Evolutionary conservation across 1,139 yeast species (phyloP).

Genomic region (Yamadazyma buinensis): DNA sequence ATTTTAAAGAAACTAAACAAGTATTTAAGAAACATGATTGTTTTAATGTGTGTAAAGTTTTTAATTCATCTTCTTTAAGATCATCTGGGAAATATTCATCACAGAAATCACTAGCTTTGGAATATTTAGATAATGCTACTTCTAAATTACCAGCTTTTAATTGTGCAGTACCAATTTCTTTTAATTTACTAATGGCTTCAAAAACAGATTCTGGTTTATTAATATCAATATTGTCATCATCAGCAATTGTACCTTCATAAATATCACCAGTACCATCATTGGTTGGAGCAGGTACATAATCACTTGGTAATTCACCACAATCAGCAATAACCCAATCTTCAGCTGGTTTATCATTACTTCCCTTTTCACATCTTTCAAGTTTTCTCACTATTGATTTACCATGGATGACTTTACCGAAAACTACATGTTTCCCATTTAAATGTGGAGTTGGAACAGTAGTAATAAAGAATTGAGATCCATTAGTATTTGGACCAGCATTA

Average conservation of each 20-base stretch:
- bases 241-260: slow-evolving; percentile 74
- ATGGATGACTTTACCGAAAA: slow-evolving; percentile 82
- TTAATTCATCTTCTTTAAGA: slow-evolving; percentile 50
- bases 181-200: slow-evolving; percentile 62
- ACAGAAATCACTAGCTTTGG: slow-evolving; percentile 65
- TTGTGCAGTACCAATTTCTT: slow-evolving; percentile 72
- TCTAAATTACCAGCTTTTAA: slow-evolving; percentile 62
- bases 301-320: slow-evolving; percentile 72
- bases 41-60: slow-evolving; percentile 50
- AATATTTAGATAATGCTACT: slow-evolving; percentile 62
- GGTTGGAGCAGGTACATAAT: slow-evolving; percentile 42
- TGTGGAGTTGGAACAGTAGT: slow-evolving; percentile 84
- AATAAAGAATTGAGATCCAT: slow-evolving; percentile 93
- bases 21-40: slow-evolving; percentile 66
- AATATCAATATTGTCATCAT: slow-evolving; percentile 64
- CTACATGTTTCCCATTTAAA: slow-evolving; percentile 93
- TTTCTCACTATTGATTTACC: slow-evolving; percentile 81
- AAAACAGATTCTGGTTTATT: slow-evolving; percentile 61
- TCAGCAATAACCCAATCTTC: slow-evolving; percentile 68
- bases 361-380: slow-evolving; percentile 69
- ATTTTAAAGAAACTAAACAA: slow-evolving; percentile 70
- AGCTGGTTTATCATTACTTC: slow-evolving; percentile 59
- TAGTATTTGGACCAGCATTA: slow-evolving; percentile 91
- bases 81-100: slow-evolving; percentile 75
- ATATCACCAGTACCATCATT: slow-evolving; percentile 86